phyloP scores from a whole-genome alignment of 129 eudicot genomes.

The Centella asiatica region DNA sequence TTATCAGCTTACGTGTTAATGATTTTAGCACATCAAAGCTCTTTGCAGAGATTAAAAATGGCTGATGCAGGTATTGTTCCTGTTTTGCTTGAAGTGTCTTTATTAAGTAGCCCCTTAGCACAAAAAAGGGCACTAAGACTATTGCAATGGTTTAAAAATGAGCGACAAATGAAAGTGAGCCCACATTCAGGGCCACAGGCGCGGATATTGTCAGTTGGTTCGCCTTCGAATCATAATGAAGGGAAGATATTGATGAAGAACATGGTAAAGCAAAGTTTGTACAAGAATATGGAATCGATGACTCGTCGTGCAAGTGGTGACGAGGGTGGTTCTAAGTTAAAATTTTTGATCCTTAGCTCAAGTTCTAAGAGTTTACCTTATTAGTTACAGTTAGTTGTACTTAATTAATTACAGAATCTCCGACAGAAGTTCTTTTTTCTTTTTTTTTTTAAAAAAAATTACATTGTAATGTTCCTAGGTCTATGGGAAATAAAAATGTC shows the following conservation, averaged over 20 bases:
- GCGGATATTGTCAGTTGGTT: slow-evolving; percentile 36
- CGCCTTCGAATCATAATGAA: slow-evolving; percentile 37
- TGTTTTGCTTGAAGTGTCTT: slow-evolving; percentile 70
- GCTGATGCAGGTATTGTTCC: slow-evolving; percentile 78
- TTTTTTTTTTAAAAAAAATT: neutral
- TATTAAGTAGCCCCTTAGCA: slow-evolving; percentile 66
- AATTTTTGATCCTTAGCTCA: slow-evolving; percentile 72
- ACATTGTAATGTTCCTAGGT: neutral
- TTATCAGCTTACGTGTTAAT: slow-evolving; percentile 69
- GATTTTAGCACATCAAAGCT: slow-evolving; percentile 84
- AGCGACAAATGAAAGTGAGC: slow-evolving; percentile 59
- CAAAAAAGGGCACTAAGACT: slow-evolving; percentile 73
- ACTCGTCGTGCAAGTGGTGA: slow-evolving; percentile 68
- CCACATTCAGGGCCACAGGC: slow-evolving; percentile 91
- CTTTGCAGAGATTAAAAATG: slow-evolving; percentile 72
- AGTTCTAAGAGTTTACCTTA: slow-evolving; percentile 98
- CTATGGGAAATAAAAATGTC: neutral
- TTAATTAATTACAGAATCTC: neutral
- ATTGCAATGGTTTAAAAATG: slow-evolving; percentile 90
- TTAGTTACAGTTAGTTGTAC: too few relatives aligned
- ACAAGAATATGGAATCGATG: slow-evolving; percentile 85
- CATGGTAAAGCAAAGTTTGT: slow-evolving; percentile 79
- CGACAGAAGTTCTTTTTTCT: neutral
- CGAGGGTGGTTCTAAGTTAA: slow-evolving; percentile 42
- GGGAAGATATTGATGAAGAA: slow-evolving; percentile 77